These are phyloP conservation scores for Myxozyma geophila DNA, from an alignment of 805 yeast species.

Conservation along the genomic window DNA sequence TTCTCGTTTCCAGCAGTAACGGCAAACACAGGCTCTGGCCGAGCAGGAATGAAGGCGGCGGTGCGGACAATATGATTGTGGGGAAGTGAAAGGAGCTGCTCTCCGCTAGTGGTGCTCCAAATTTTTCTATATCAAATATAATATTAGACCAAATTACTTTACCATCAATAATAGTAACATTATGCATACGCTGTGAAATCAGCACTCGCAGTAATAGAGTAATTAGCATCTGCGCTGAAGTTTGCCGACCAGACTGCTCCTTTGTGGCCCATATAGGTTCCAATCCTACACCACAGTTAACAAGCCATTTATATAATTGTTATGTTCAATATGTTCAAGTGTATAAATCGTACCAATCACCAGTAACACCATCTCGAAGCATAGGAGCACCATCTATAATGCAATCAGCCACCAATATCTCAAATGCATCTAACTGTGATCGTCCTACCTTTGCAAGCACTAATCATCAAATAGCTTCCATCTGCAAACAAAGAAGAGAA, in stretches of 20 bases:
- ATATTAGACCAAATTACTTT: background rate
- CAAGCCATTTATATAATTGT: background rate
- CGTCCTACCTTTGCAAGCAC: conserved; percentile 43
- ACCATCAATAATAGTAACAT: background rate
- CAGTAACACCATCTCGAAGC: conserved; percentile 45
- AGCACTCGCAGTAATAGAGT: conserved; percentile 44
- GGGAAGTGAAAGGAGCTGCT: conserved; percentile 6
- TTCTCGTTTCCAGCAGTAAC: conserved; percentile 43
- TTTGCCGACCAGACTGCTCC: conserved; percentile 46
- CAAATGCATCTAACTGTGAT: background rate
- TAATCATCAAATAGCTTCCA: conserved; percentile 40
- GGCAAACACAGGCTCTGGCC: conserved; percentile 15
- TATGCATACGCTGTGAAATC: conserved; percentile 42
- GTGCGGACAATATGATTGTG: conserved; percentile 37
- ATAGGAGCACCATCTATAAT: conserved; percentile 44
- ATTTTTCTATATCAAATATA: conserved; percentile 15
- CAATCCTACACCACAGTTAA: conserved; percentile 35
- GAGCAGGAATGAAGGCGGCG: conserved; percentile 29
- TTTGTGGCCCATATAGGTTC: conserved; percentile 46
- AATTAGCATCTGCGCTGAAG: conserved; percentile 37
- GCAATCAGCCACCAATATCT: background rate
- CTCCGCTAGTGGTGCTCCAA: conserved; percentile 31
- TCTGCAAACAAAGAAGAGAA: conserved; percentile 38
- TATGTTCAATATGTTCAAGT: no score
- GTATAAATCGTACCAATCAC: conserved; percentile 43